Base-by-base conservation (phyloP, 345 rosid species). In the Ailanthus altissimus region DNA sequence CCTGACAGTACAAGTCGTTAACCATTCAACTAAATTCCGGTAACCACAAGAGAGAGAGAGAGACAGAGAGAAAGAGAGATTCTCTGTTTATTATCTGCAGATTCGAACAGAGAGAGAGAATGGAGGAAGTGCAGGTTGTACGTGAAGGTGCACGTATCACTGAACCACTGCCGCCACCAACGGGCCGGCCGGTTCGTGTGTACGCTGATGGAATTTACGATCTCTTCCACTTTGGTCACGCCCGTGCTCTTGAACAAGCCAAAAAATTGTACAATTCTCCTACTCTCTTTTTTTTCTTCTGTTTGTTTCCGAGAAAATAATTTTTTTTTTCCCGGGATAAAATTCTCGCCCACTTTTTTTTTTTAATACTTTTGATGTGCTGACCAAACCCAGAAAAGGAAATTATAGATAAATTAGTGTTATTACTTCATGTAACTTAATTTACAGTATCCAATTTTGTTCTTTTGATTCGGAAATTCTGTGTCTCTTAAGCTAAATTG, bases 201-300 rank as follows among this genome's bases (percentile, higher is more conserved):
- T 88, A 88, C 80, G 92, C 93, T 43, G 92, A 90, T 51, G 93
- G 92, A 14, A 88, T 90, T 72, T 90, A 80, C 85, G 93, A 90
- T 83, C 86, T 88, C 67, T 87, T 90, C 54, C 92, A 90, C 80
- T 90, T 90, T 70, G 92, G 92, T 57, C 94, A 88, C 65, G 94
- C 94, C 79, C 85, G 92, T 15, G 84, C 93, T 67, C 90, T 90
- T 64, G 92, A 90, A 26, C 94, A 90, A 82, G 94, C 92, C 79
- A 88, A 90, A 67, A 88, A 85, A 83, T 76, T 83, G 94, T 90
- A 56, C 47, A 6, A n/a, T n/a, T n/a, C n/a, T n/a, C n/a, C n/a
- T n/a, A n/a, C n/a, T n/a, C n/a, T n/a, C 25, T 20, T 68, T 28
- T 10, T 2, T 21, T 8, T 5, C 4, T 32, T 46, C 61, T 46